Evolutionary conservation across 345 rosid species (phyloP), one percentile per base, ranked within the genome.

Genomic region (Salix purpurea): DNA sequence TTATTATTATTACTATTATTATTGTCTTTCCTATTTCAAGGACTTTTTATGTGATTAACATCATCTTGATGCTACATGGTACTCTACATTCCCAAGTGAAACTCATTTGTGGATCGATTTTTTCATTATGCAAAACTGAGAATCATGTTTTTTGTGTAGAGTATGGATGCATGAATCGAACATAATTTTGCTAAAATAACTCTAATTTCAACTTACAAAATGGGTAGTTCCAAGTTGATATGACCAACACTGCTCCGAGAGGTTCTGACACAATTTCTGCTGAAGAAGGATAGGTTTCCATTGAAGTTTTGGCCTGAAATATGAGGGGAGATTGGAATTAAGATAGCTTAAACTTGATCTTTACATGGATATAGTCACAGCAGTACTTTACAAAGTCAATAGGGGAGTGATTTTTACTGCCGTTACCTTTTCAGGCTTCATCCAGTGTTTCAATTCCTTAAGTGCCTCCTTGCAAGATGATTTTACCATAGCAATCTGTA

Each of bases 201-300:
- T 52, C 4, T 56, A 21, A 30, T 23, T 32, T 52, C 8, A 69
- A 74, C 91, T 66, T 86, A 92, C 98, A 15, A 76, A 92, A 88
- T 34, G 96, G 98, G 72, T 84, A 92, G 72, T 92, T 94, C 97
- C 98, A 94, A 37, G 98, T 77, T 46, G 98, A 92, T 80, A 94
- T 89, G 82, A 94, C 81, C 84, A 92, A 76, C 50, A 90, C 93
- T 71, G 88, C 89, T 60, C 98, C 98, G 7, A 92, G 85, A 2
- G 98, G 96, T 79, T 94, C 98, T 26, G 96, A 76, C 36, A 90
- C 91, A 67, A 94, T 90, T 86, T 92, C 87, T 75, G 97, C 97
- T 8, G 94, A 88, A 0, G 97, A 94, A 3, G 96, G 98, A 77
- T 81, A 90, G 10, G 97, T 91, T 70, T 91, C 69, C 65, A 88